A percentile compares a stretch with the other conserved stretches of the same genome.
Conservation (phyloP, 1,139 yeast genomes). For the Starmera stellimalicola region DNA sequence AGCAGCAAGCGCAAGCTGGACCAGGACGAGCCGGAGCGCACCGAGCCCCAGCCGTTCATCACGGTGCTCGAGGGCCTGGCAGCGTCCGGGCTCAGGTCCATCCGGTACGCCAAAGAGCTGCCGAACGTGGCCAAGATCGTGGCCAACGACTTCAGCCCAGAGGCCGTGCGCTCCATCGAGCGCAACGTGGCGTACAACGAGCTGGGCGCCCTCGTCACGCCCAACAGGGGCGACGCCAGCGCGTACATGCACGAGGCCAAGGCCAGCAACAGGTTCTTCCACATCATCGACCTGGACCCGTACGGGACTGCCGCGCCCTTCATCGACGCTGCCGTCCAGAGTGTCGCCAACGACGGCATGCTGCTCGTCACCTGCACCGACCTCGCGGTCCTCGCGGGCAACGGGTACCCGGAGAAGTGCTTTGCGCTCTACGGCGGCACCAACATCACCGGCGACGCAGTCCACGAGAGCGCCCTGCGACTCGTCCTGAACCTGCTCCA, state of each 20-base stretch:
- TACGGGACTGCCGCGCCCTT: slow-evolving; percentile 97
- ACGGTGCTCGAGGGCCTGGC: slow-evolving; percentile 81
- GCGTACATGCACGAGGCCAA: slow-evolving; percentile 57
- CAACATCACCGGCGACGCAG: slow-evolving; percentile 68
- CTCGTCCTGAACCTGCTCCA: slow-evolving; percentile 71
- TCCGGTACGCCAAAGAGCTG: slow-evolving; percentile 85
- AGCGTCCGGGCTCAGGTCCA: slow-evolving; percentile 92
- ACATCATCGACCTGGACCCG: slow-evolving; percentile 90
- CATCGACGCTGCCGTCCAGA: slow-evolving; percentile 80
- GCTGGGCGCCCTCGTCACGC: slow-evolving; percentile 41
- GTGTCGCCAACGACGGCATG: slow-evolving; percentile 73
- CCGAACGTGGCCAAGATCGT: slow-evolving; percentile 61
- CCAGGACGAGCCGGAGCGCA: slow-evolving; percentile 20
- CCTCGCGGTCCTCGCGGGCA: slow-evolving; percentile 90
- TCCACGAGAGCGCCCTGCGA: slow-evolving; percentile 89
- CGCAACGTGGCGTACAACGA: slow-evolving; percentile 62
- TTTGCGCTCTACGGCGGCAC: slow-evolving; percentile 94
- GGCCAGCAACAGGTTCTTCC: slow-evolving; percentile 41
- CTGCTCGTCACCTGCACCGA: slow-evolving; percentile 92
- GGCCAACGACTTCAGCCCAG: slow-evolving; percentile 82
- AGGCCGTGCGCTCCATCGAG: slow-evolving; percentile 78
- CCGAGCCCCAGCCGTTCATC: slow-evolving; percentile 36
- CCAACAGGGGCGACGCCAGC: slow-evolving; percentile 85
- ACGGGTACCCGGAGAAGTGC: slow-evolving; percentile 94
- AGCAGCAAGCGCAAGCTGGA: slow-evolving; percentile 24